A percentile compares a stretch with the other conserved stretches of the same genome.
These are phyloP conservation scores for Plantago lanceolata DNA, from an alignment of 305 asterid species.

Conservation along the genomic window DNA sequence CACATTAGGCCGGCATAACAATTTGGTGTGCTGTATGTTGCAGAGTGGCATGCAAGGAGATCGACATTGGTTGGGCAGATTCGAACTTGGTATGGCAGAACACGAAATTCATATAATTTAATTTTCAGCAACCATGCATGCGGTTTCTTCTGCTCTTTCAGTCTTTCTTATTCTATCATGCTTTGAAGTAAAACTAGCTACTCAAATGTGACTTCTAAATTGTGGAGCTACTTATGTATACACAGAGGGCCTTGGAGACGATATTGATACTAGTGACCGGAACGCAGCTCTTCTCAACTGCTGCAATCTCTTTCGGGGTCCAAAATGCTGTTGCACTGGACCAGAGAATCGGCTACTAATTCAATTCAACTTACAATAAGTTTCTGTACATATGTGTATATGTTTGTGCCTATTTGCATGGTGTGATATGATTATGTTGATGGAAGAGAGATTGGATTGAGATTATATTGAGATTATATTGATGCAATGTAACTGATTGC, in stretches of 20 bases:
- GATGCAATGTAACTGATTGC: neutral
- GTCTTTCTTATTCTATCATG: neutral
- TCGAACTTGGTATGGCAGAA: constrained; percentile 48
- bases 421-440: too few species aligned
- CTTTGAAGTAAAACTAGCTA: neutral
- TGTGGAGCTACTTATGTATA: neutral
- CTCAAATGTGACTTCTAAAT: neutral
- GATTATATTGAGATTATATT: too few species aligned
- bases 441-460: neutral
- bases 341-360: constrained; percentile 3
- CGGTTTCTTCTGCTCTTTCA: neutral
- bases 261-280: constrained; percentile 66
- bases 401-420: neutral
- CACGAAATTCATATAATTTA: too few species aligned
- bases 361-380: neutral
- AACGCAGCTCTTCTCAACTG: constrained; percentile 62
- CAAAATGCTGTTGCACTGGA: constrained; percentile 24
- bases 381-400: neutral
- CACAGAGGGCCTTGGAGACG: constrained; percentile 73
- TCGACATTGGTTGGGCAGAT: constrained; percentile 63
- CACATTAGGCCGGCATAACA: neutral
- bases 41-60: constrained; percentile 94
- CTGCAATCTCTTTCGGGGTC: constrained; percentile 60
- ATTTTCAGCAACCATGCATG: neutral
- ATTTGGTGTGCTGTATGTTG: constrained; percentile 9